Conservation (phyloP, 2,329 filamentous ascomycete genomes). For the Ascochyta koolunga region DNA sequence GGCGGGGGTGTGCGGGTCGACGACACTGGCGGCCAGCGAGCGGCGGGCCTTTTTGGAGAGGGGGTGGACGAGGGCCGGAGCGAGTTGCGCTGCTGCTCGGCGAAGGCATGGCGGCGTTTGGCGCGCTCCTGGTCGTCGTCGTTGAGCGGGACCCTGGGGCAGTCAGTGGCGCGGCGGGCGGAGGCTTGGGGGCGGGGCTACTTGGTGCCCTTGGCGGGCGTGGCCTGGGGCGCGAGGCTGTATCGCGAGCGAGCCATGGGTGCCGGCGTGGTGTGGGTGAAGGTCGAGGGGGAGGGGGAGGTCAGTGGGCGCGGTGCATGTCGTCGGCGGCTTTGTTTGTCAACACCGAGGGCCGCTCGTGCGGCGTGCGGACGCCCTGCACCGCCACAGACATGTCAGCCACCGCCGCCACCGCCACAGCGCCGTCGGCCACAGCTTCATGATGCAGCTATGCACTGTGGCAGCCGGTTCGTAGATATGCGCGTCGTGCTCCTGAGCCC, state of each 20-base stretch:
- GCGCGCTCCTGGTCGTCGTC: constrained; percentile 94
- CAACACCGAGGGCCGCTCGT: too few species aligned
- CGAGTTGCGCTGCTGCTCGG: constrained; percentile 75
- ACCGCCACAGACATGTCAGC: not conserved
- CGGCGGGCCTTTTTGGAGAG: constrained; percentile 62
- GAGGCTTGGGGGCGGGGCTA: not conserved
- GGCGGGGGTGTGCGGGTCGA: constrained; percentile 58
- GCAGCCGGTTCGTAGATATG: constrained; percentile 14
- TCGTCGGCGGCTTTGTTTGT: constrained; percentile 30
- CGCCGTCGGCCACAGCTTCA: not conserved
- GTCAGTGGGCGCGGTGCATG: constrained; percentile 9
- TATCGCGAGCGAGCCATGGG: constrained; percentile 62
- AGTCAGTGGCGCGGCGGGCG: constrained; percentile 1
- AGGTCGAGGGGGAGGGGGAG: too few species aligned
- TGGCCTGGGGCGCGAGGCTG: constrained; percentile 20
- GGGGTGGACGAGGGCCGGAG: constrained; percentile 83
- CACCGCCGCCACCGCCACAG: not conserved
- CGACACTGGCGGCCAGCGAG: constrained; percentile 57
- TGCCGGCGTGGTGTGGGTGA: constrained; percentile 12
- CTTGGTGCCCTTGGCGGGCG: constrained; percentile 8
- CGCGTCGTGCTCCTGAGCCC: constrained; percentile 1
- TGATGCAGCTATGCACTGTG: constrained; percentile 3
- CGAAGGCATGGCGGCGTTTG: constrained; percentile 75
- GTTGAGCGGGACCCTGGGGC: constrained; percentile 83
- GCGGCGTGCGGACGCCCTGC: too few species aligned